Evolutionary conservation across 228 moss, liverwort and hornwort species (phyloP), one percentile per base, ranked within the genome.

Genomic region (Sphagnum fallax): DNA sequence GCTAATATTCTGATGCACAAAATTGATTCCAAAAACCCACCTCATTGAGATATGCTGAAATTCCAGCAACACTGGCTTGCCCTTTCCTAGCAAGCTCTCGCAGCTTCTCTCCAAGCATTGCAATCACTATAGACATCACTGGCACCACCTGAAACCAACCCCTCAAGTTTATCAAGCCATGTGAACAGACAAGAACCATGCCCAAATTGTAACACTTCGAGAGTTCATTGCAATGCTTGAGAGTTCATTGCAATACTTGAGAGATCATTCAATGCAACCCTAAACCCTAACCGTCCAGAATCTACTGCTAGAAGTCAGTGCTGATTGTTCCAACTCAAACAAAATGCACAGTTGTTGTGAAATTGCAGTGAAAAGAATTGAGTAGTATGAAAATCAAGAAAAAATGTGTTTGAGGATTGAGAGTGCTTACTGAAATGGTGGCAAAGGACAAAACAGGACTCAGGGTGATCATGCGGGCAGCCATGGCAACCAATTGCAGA

Each of bases 31-130:
- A 32, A 32, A 32, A 32, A 32, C 32, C 32, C 32, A 97, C 97
- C 92, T 98, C 98, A 16, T 94, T 91, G 48, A 98, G 79, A 79
- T 98, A 92, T n/a, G 93, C 82, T 48, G 98, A 98, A 67, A 98
- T 79, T 65, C 85, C 83, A 49, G 98, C 98, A 60, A 91, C 73
- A 73, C 91, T 93, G 72, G 90, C 85, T 67, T 98, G 90, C 16
- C 91, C 87, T 70, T 64, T 89, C 61, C 87, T 91, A 48, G 98
- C 80, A 72, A 93, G 87, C 60, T 73, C 73, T 50, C 97, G 85
- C 70, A 98, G 76, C 70, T 76, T 90, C 80, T 98, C 93, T 75
- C 98, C 98, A 78, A 98, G 61, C 72, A 87, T 74, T 47, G 93
- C 93, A 72, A 98, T 93, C 48, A 90, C 90, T 73, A 90, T 64